phyloP scores from a whole-genome alignment of 1,284 basidiomycete species.

The Cryptococcus sp. region DNA sequence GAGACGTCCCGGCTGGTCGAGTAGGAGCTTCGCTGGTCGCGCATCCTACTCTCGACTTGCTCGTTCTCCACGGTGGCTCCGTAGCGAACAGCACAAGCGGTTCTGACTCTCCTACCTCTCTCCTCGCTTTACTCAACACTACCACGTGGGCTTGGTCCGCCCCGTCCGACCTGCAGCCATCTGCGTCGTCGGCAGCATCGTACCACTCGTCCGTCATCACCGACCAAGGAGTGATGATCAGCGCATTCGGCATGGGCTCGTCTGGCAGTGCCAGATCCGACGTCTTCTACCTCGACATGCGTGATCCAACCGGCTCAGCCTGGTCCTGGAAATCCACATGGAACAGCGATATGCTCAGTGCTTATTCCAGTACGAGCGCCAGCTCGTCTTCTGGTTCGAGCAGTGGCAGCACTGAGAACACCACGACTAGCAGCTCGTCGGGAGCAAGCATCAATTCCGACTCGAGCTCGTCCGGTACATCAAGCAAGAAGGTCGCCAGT shows the following conservation, averaged over 20 bases:
- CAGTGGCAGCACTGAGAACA: constrained; percentile 2
- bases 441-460: constrained; percentile 8
- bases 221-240: constrained; percentile 51
- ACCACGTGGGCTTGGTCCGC: constrained; percentile 49
- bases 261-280: constrained; percentile 34
- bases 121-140: constrained; percentile 48
- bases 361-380: constrained; percentile 12
- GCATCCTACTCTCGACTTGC: constrained; percentile 45
- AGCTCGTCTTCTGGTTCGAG: constrained; percentile 3
- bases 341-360: constrained; percentile 40
- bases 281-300: constrained; percentile 50
- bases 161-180: constrained; percentile 46
- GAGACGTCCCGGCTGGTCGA: constrained; percentile 44
- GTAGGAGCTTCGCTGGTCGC: constrained; percentile 49
- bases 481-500: constrained; percentile 33
- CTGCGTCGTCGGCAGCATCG: constrained; percentile 37
- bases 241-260: constrained; percentile 46
- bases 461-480: constrained; percentile 11
- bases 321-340: constrained; percentile 51
- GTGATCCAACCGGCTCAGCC: constrained; percentile 28
- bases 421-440: constrained; percentile 8
- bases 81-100: constrained; percentile 18
- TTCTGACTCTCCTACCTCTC: constrained; percentile 27
- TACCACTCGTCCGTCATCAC: constrained; percentile 53
- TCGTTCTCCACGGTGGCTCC: constrained; percentile 49